Conservation (phyloP, 2,329 filamentous ascomycete genomes). For the Biscogniauxia marginata region DNA sequence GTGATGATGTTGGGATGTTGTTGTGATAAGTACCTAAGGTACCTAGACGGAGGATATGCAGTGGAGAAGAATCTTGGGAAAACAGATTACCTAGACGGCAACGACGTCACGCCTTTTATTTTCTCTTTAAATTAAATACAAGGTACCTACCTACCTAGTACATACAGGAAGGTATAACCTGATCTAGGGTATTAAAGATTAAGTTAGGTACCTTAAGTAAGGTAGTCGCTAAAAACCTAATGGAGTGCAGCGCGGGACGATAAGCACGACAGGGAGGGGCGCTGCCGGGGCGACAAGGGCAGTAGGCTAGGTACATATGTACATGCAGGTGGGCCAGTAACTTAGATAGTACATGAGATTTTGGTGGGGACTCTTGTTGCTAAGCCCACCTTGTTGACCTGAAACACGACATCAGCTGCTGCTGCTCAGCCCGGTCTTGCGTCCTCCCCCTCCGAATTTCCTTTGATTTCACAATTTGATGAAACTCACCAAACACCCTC, state of each 20-base stretch:
- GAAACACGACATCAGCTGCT: conserved; percentile 22
- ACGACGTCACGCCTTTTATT: too few relatives aligned
- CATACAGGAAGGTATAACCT: too few relatives aligned
- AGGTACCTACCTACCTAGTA: too few relatives aligned
- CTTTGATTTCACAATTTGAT: neutral
- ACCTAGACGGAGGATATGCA: too few relatives aligned
- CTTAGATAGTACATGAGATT: neutral
- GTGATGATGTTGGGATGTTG: neutral
- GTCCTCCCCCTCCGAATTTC: conserved; percentile 2
- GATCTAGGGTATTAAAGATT: too few relatives aligned
- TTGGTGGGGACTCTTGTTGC: conserved; percentile 12
- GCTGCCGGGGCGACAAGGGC: conserved; percentile 1
- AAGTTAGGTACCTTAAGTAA: neutral
- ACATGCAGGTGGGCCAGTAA: neutral
- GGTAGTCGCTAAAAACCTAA: neutral
- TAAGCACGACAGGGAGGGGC: neutral
- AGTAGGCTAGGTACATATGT: neutral
- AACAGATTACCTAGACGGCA: too few relatives aligned
- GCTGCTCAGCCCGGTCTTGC: conserved; percentile 11
- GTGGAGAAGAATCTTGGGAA: too few relatives aligned
- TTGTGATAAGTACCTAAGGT: neutral
- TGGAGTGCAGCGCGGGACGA: too few relatives aligned
- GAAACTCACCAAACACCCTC: neutral
- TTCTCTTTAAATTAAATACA: too few relatives aligned
- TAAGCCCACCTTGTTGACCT: conserved; percentile 21